Percentiles rank a stretch among this genome's conserved stretches.
These are phyloP conservation scores for Cordyceps tenuipes DNA, from an alignment of 2,329 filamentous ascomycete species.

Conservation along the genomic window DNA sequence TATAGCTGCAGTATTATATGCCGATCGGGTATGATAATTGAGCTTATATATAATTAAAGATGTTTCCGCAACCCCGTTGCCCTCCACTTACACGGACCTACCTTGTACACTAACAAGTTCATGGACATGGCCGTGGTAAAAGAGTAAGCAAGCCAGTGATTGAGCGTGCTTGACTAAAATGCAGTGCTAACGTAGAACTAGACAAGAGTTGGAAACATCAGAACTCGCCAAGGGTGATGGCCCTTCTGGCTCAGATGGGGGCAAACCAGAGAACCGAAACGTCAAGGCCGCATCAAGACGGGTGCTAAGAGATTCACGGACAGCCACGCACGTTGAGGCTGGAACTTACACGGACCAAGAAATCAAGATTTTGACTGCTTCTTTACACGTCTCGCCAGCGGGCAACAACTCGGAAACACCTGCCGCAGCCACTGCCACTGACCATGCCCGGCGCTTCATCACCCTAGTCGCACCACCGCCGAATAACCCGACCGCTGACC, in stretches of 20 bases:
- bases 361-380: neutral
- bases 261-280: no score
- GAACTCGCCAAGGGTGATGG: neutral
- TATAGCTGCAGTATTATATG: neutral
- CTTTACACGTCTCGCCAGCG: neutral
- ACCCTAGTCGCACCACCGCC: neutral
- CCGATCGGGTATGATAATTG: constrained; percentile 1
- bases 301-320: neutral
- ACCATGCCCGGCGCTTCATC: neutral
- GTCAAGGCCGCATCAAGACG: neutral
- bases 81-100: neutral
- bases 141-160: neutral
- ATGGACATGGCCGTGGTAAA: neutral
- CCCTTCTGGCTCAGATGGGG: no score
- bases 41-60: neutral
- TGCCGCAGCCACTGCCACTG: neutral
- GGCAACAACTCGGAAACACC: neutral
- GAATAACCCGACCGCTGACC: neutral
- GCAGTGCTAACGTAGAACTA: neutral
- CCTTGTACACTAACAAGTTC: neutral
- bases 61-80: neutral
- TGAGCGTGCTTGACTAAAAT: neutral
- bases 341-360: neutral
- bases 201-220: neutral
- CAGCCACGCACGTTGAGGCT: no score